Conservation (phyloP, 345 rosid genomes). For the Eucalyptus cloeziana region DNA sequence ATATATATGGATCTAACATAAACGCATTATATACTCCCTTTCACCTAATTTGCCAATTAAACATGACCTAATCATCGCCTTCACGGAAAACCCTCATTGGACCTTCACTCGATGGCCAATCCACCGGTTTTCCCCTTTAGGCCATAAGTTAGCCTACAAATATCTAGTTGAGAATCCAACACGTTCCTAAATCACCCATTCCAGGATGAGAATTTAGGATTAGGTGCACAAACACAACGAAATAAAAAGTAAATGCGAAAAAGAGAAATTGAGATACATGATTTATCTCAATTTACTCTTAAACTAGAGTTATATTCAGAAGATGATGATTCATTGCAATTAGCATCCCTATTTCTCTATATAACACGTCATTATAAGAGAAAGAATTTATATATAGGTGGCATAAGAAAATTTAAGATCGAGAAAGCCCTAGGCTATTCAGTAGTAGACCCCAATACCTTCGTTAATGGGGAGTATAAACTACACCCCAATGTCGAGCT, state of each 20-base stretch:
- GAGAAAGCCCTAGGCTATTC: neutral
- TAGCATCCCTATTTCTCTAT: neutral
- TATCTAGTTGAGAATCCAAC: neutral
- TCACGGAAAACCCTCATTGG: neutral
- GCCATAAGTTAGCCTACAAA: neutral
- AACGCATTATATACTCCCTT: neutral
- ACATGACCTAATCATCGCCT: neutral
- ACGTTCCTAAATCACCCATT: neutral
- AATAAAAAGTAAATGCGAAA: too few relatives aligned
- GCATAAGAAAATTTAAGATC: neutral
- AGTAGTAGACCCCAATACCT: neutral
- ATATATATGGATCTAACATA: neutral
- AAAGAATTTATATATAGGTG: neutral
- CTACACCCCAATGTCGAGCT: neutral
- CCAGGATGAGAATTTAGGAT: neutral
- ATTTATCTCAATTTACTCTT: neutral
- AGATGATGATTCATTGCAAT: neutral
- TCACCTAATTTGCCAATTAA: neutral
- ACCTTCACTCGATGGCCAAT: neutral
- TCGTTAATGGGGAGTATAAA: too few relatives aligned
- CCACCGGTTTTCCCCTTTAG: neutral
- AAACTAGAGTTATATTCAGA: neutral
- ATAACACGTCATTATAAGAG: neutral
- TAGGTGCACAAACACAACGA: too few relatives aligned
- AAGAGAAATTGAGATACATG: neutral